Percentiles rank a stretch among this genome's conserved stretches.
phyloP scores from a whole-genome alignment of 257 asterid species.

The Ajuga chamaepitys region DNA sequence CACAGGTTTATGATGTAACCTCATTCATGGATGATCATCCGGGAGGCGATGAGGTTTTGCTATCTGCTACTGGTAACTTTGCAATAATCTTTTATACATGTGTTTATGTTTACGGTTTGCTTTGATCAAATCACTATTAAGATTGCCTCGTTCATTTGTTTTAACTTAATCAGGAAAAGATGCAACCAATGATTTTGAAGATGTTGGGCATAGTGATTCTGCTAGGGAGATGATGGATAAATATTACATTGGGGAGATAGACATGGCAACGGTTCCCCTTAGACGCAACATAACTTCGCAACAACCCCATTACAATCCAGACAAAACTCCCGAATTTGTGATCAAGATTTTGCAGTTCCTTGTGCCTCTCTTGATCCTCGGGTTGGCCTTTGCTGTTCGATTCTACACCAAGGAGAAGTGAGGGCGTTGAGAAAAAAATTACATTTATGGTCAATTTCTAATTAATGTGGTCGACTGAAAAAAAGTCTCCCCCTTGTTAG shows the following conservation, averaged over 20 bases:
- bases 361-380: slow-evolving; percentile 71
- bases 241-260: slow-evolving; percentile 43
- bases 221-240: slow-evolving; percentile 51
- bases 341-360: slow-evolving; percentile 78
- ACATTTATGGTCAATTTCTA: neutral
- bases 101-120: neutral
- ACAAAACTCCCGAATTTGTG: slow-evolving; percentile 60
- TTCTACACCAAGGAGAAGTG: slow-evolving; percentile 65
- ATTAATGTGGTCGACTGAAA: slow-evolving; percentile 13
- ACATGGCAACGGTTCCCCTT: slow-evolving; percentile 47
- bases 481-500: neutral
- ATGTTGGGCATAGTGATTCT: slow-evolving; percentile 47
- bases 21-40: slow-evolving; percentile 95
- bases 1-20: slow-evolving; percentile 50
- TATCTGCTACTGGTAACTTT: slow-evolving; percentile 45
- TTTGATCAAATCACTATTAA: too few relatives aligned
- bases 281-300: slow-evolving; percentile 42
- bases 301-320: slow-evolving; percentile 47
- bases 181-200: slow-evolving; percentile 70
- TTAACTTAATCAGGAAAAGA: slow-evolving; percentile 51
- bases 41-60: slow-evolving; percentile 89
- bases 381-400: slow-evolving; percentile 67
- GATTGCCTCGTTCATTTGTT: neutral
- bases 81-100: neutral
- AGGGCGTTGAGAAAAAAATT: neutral